phyloP scores from a whole-genome alignment of 345 rosid species.

The Populus ilicifolia region DNA sequence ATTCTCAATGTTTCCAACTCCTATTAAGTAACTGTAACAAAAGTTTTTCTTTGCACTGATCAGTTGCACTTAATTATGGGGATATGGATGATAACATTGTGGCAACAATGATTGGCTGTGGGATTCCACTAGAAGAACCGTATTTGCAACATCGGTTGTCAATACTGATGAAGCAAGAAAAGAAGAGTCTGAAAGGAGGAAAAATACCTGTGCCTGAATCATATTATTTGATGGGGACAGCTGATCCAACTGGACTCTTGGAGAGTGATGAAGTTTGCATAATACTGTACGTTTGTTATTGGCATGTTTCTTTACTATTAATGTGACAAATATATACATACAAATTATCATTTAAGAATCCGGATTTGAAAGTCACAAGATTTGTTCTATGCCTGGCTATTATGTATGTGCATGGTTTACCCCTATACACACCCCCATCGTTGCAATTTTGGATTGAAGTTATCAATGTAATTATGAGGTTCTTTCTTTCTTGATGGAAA shows the following conservation, averaged over 20 bases:
- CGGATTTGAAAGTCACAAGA: too few species aligned
- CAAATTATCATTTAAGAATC: too few species aligned
- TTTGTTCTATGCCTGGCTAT: too few species aligned
- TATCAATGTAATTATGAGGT: not conserved
- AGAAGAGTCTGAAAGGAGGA: constrained; percentile 50
- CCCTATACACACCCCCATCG: too few species aligned
- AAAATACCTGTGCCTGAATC: constrained; percentile 61
- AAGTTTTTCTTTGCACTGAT: not conserved
- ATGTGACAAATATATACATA: too few species aligned
- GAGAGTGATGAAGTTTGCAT: constrained; percentile 70
- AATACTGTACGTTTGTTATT: constrained; percentile 51
- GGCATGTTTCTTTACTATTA: not conserved
- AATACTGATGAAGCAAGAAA: constrained; percentile 38
- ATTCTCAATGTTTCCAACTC: not conserved
- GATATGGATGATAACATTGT: constrained; percentile 45
- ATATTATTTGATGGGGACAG: constrained; percentile 81
- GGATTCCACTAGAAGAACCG: constrained; percentile 70
- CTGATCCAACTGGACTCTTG: constrained; percentile 66
- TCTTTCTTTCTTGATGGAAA: not conserved
- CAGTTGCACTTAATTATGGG: constrained; percentile 50
- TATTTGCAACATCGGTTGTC: constrained; percentile 46
- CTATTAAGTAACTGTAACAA: constrained; percentile 1
- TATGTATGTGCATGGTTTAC: too few species aligned
- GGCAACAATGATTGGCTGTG: constrained; percentile 54
- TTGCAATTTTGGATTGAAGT: not conserved